Evolutionary conservation across 257 asterid genomes (phyloP).

Genomic region (Fraxinus cuspidata): DNA sequence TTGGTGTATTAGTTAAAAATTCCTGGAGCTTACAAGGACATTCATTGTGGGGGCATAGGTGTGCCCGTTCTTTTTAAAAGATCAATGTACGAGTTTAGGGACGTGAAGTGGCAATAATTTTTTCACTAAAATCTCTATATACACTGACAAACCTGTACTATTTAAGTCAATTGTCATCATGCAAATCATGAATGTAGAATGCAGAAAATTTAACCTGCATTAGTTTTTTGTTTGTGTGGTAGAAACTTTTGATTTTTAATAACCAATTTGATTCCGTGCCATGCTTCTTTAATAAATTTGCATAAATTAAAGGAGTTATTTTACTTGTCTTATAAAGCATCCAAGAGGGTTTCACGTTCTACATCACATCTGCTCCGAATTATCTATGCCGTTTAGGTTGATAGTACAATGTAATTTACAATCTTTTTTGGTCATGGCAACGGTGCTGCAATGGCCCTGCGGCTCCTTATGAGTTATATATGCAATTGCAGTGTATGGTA

Average conservation of each 20-base stretch:
- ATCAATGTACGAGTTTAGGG: not conserved
- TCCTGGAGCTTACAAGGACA: constrained; percentile 10
- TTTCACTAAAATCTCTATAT: not conserved
- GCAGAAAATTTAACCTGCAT: not conserved
- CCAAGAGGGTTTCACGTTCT: not conserved
- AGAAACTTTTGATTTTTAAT: not conserved
- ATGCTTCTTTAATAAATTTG: not conserved
- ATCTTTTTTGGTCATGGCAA: not conserved
- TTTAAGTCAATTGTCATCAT: not conserved
- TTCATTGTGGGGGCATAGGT: not conserved
- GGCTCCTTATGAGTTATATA: not conserved
- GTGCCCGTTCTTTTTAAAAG: not conserved
- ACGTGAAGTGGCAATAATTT: not conserved
- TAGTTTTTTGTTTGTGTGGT: not conserved
- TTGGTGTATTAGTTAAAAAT: constrained; percentile 4
- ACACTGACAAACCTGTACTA: not conserved
- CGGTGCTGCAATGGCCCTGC: not conserved
- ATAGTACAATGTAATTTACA: not conserved
- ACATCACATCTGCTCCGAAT: not conserved
- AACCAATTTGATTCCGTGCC: not conserved
- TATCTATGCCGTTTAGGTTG: not conserved
- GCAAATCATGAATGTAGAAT: not conserved
- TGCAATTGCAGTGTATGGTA: not conserved
- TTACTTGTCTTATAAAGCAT: not conserved
- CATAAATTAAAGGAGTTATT: not conserved